phyloP scores from a whole-genome alignment of 768 basidiomycete species.

The Sporobolomyces pararoseus region DNA sequence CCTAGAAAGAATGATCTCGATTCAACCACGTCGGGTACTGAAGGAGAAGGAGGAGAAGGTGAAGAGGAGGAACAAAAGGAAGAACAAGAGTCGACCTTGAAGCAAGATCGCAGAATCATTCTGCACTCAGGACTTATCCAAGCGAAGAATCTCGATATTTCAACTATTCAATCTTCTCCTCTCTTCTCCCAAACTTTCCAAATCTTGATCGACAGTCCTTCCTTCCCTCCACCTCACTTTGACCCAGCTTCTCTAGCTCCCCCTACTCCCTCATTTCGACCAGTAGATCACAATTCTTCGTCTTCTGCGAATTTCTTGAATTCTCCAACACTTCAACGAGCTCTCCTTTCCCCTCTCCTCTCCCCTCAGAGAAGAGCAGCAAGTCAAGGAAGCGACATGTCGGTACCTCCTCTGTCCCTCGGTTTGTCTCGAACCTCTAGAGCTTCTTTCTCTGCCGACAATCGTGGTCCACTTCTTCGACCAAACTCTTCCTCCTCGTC shows the following conservation, averaged over 20 bases:
- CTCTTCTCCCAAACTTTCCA: slow-evolving; percentile 30
- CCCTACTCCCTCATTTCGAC: slow-evolving; percentile 15
- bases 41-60: slow-evolving; percentile 3
- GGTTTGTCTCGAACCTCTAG: slow-evolving; percentile 21
- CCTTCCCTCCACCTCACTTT: slow-evolving; percentile 25
- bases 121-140: slow-evolving; percentile 22
- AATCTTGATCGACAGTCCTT: slow-evolving; percentile 30
- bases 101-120: not conserved
- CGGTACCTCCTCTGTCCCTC: slow-evolving; percentile 29
- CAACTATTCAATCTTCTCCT: not conserved
- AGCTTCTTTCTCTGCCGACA: slow-evolving; percentile 13
- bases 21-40: not conserved
- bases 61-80: not conserved
- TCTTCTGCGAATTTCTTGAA: slow-evolving; percentile 8
- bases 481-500: too few relatives aligned
- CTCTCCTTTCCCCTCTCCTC: slow-evolving; percentile 27
- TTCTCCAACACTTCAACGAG: slow-evolving; percentile 35
- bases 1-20: not conserved
- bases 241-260: slow-evolving; percentile 16
- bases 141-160: not conserved
- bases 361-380: slow-evolving; percentile 21
- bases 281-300: not conserved
- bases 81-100: not conserved
- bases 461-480: not conserved
- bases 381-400: slow-evolving; percentile 17